These are phyloP conservation scores for Cladophialophora carrionii DNA, from an alignment of 2,329 filamentous ascomycete genomes.

Conservation along the genomic window DNA sequence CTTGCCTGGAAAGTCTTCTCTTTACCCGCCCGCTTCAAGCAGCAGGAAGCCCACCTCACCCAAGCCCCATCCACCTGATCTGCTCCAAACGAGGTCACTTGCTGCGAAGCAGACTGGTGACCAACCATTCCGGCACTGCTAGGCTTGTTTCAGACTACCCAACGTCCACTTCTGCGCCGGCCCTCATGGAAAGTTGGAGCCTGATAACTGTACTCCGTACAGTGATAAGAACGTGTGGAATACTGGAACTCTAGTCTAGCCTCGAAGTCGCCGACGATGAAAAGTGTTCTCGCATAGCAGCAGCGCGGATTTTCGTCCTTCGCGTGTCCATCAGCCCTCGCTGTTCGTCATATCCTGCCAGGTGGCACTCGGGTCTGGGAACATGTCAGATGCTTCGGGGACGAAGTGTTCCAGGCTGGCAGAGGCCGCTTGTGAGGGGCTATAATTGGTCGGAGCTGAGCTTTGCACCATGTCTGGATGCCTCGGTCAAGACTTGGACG, in stretches of 20 bases:
- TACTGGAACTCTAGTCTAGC: background rate
- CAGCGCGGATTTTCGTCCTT: background rate
- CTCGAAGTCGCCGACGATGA: background rate
- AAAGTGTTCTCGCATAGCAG: background rate
- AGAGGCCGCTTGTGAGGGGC: background rate
- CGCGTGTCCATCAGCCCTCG: background rate
- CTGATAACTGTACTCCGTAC: slow-evolving; percentile 1
- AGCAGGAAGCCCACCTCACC: slow-evolving; percentile 8
- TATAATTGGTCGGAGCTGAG: slow-evolving; percentile 9
- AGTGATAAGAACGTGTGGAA: background rate
- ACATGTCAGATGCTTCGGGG: background rate
- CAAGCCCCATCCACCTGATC: slow-evolving; percentile 18
- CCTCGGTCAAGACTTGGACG: slow-evolving; percentile 6
- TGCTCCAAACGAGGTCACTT: slow-evolving; percentile 12
- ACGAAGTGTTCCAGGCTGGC: background rate
- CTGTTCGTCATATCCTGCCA: slow-evolving; percentile 2
- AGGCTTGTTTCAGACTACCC: slow-evolving; percentile 18
- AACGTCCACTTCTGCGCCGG: slow-evolving; percentile 7
- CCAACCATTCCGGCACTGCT: slow-evolving; percentile 9
- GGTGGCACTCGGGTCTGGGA: slow-evolving; percentile 2
- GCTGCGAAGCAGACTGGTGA: slow-evolving; percentile 3
- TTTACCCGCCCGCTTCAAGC: slow-evolving; percentile 7
- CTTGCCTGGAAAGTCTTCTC: slow-evolving; percentile 8
- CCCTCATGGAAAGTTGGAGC: slow-evolving; percentile 2
- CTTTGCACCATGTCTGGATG: slow-evolving; percentile 5